These are phyloP conservation scores for Pharnaceum exiguum DNA, from an alignment of 148 eudicot genomes.

Conservation along the genomic window DNA sequence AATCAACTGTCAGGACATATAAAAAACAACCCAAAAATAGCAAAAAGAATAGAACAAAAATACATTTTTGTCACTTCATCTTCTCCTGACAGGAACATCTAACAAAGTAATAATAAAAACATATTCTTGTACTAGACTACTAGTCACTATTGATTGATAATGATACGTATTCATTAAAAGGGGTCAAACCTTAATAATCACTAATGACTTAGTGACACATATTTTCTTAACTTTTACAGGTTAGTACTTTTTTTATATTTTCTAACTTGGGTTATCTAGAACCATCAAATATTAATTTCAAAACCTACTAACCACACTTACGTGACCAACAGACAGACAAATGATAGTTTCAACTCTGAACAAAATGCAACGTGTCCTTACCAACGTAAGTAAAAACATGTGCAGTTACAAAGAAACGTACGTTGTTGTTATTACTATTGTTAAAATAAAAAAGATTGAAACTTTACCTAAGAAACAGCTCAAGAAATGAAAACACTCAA, in stretches of 20 bases:
- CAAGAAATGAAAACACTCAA: neutral
- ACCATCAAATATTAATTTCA: neutral
- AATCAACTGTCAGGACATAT: constrained; percentile 1
- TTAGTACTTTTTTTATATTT: no score
- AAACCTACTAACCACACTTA: no score
- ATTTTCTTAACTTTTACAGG: no score
- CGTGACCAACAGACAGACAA: no score
- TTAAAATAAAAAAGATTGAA: neutral
- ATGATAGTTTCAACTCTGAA: constrained; percentile 1
- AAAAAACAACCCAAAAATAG: neutral
- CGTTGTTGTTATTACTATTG: neutral
- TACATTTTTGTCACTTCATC: no score
- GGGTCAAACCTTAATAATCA: no score
- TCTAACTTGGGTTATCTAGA: neutral
- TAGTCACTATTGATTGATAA: no score
- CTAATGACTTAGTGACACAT: no score
- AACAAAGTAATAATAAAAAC: no score
- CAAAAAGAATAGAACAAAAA: neutral
- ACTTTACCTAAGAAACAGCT: constrained; percentile 1
- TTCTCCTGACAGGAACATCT: no score
- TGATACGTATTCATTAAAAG: no score
- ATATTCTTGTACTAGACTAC: no score
- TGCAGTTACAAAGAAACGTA: neutral
- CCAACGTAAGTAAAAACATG: neutral
- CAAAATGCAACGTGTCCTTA: neutral